phyloP scores from a whole-genome alignment of 768 basidiomycete genomes.

The Naganishia antarctica region DNA sequence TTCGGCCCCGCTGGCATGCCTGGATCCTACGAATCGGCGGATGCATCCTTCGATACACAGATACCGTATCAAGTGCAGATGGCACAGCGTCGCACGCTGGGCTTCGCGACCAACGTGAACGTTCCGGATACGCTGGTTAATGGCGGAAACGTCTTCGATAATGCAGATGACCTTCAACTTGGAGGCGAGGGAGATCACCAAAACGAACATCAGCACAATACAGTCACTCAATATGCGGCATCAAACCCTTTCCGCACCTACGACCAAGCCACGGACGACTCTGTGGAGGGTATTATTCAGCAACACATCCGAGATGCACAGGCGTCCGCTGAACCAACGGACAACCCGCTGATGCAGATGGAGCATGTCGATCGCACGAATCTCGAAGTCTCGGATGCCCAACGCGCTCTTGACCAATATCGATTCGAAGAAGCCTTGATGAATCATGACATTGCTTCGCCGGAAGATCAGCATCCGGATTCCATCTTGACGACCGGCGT shows the following conservation, averaged over 20 bases:
- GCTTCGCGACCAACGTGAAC: not conserved
- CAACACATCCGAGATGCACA: constrained; percentile 6
- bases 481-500: not conserved
- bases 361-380: not conserved
- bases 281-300: constrained; percentile 16
- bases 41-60: constrained; percentile 24
- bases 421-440: constrained; percentile 20
- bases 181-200: not conserved
- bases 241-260: not conserved
- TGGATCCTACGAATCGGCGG: constrained; percentile 19
- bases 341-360: not conserved
- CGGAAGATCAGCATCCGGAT: not conserved
- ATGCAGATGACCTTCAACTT: constrained; percentile 11
- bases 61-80: constrained; percentile 29
- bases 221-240: not conserved
- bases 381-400: constrained; percentile 6
- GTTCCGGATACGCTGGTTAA: constrained; percentile 7
- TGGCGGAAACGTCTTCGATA: not conserved
- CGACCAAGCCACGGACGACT: constrained; percentile 4
- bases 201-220: not conserved
- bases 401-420: constrained; percentile 12
- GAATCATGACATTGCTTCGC: constrained; percentile 7
- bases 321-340: not conserved
- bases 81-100: constrained; percentile 5
- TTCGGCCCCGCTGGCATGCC: constrained; percentile 1